Evolutionary conservation across 2,329 filamentous ascomycete species (phyloP).

Genomic region (Volutella citrinella): DNA sequence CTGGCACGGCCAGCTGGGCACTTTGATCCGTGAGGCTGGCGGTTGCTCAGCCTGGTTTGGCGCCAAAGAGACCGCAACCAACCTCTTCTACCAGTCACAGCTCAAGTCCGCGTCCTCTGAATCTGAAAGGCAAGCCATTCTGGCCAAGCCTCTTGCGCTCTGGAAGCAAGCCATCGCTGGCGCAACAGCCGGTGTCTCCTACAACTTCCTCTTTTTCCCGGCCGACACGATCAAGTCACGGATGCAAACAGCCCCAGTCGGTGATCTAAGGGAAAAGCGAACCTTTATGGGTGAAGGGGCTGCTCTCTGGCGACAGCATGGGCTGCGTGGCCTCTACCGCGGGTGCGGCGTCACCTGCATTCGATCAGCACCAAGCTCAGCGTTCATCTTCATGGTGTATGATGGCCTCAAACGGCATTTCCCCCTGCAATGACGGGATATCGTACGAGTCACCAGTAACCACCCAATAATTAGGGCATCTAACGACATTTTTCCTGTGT

Average conservation of each 20-base stretch:
- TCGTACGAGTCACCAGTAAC: too few species aligned
- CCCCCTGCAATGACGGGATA: slow-evolving; percentile 36
- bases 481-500: too few species aligned
- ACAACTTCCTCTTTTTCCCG: slow-evolving; percentile 97
- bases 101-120: slow-evolving; percentile 38
- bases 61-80: slow-evolving; percentile 76
- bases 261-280: slow-evolving; percentile 49
- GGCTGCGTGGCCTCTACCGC: slow-evolving; percentile 81
- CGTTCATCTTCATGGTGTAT: slow-evolving; percentile 95
- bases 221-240: slow-evolving; percentile 96
- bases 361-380: slow-evolving; percentile 89
- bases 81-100: slow-evolving; percentile 63
- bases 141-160: slow-evolving; percentile 62
- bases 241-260: slow-evolving; percentile 85
- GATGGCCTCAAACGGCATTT: slow-evolving; percentile 77
- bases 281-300: slow-evolving; percentile 72
- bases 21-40: slow-evolving; percentile 88
- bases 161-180: slow-evolving; percentile 88
- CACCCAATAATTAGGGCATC: too few species aligned
- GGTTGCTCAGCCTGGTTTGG: slow-evolving; percentile 96
- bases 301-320: slow-evolving; percentile 77
- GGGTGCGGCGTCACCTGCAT: slow-evolving; percentile 92
- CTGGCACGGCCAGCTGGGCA: slow-evolving; percentile 93
- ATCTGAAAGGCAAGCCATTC: slow-evolving; percentile 38
- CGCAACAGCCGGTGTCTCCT: slow-evolving; percentile 83